Percentiles rank a stretch among this genome's conserved stretches.
Evolutionary conservation across 371 early-diverging fungal genomes (phyloP).

Genomic region (Mucor lusitanicus): DNA sequence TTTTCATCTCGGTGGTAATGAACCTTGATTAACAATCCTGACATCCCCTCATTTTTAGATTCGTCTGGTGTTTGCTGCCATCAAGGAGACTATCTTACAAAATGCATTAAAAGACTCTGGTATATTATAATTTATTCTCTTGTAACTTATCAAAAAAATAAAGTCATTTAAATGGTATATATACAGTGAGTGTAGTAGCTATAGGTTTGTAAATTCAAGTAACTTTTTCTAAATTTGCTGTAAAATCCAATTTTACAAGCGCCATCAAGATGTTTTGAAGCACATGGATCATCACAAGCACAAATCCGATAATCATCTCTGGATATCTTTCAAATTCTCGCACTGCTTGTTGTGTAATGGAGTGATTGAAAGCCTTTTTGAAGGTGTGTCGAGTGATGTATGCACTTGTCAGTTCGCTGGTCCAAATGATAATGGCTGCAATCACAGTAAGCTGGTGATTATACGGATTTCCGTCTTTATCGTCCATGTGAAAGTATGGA

Average conservation of each 20-base stretch:
- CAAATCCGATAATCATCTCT: conserved; percentile 65
- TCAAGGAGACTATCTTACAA: conserved; percentile 78
- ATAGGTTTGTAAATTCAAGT: neutral
- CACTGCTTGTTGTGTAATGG: conserved; percentile 63
- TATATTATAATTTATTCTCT: conserved; percentile 47
- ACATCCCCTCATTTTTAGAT: neutral
- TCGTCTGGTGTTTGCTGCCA: conserved; percentile 70
- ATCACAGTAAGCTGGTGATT: conserved; percentile 53
- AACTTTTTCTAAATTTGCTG: conserved; percentile 5
- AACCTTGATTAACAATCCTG: neutral
- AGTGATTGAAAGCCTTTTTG: conserved; percentile 48
- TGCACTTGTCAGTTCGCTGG: conserved; percentile 64
- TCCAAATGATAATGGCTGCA: conserved; percentile 65
- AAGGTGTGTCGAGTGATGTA: conserved; percentile 59
- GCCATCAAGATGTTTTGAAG: conserved; percentile 73
- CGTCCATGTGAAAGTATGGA: conserved; percentile 69
- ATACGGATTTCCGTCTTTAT: conserved; percentile 47
- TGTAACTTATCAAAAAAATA: neutral
- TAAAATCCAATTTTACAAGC: conserved; percentile 63
- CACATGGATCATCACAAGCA: conserved; percentile 72
- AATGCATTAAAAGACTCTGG: conserved; percentile 71
- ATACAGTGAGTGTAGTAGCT: neutral
- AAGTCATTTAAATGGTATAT: neutral
- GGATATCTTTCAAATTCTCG: conserved; percentile 69
- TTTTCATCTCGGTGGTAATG: neutral